Percentiles rank a stretch among this genome's conserved stretches.
These are phyloP conservation scores for Monilinia vaccinii-corymbosi DNA, from an alignment of 2,329 filamentous ascomycete species.

Conservation along the genomic window DNA sequence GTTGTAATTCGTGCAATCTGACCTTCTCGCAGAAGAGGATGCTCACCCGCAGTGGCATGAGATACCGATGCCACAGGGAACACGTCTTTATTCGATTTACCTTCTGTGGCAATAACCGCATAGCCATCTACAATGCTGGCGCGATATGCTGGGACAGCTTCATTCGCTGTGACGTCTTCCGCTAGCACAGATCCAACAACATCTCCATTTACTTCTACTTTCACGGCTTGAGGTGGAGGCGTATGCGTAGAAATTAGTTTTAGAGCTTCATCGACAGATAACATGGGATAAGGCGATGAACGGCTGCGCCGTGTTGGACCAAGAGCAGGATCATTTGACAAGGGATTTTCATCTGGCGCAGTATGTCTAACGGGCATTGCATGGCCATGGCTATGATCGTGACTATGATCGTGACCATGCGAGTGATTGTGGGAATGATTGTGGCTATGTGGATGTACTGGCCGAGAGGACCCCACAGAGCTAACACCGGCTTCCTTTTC, in stretches of 20 bases:
- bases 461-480: constrained; percentile 11
- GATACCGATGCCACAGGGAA: constrained; percentile 84
- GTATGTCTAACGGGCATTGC: constrained; percentile 63
- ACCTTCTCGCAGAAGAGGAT: constrained; percentile 56
- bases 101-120: constrained; percentile 60
- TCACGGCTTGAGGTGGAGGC: constrained; percentile 49
- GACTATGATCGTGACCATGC: constrained; percentile 38
- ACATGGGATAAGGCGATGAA: constrained; percentile 86
- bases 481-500: constrained; percentile 70
- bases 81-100: constrained; percentile 59
- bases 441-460: constrained; percentile 40
- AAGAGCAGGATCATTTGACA: constrained; percentile 52
- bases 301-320: constrained; percentile 65
- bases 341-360: constrained; percentile 44
- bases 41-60: constrained; percentile 68
- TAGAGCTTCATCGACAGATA: constrained; percentile 75
- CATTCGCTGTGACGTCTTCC: constrained; percentile 64
- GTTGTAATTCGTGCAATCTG: constrained; percentile 88
- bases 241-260: constrained; percentile 63
- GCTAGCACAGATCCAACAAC: constrained; percentile 75
- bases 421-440: constrained; percentile 37
- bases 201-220: constrained; percentile 49
- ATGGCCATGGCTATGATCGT: constrained; percentile 56
- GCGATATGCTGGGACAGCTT: constrained; percentile 84
- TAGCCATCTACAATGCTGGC: constrained; percentile 98